Percentiles rank a stretch among this genome's conserved stretches.
These are phyloP conservation scores for Plasmopara halstedii DNA, from an alignment of 352 stramenopile species.

Conservation along the genomic window DNA sequence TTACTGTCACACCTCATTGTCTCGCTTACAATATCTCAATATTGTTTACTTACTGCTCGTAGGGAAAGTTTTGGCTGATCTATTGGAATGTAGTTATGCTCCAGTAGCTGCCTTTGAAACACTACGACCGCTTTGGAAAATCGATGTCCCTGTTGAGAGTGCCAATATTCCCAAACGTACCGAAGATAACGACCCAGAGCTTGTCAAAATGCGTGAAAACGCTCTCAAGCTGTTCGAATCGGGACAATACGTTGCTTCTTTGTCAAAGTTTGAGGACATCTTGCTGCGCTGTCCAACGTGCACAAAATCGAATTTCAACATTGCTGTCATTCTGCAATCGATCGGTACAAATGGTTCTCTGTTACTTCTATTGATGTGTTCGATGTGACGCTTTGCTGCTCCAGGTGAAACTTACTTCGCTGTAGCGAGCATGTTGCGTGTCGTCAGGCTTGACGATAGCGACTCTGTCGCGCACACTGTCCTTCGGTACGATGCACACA, in stretches of 20 bases:
- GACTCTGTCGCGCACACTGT: constrained; percentile 76
- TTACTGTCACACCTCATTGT: not conserved
- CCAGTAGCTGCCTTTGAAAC: constrained; percentile 5
- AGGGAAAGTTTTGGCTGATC: constrained; percentile 20
- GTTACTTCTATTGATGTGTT: not conserved
- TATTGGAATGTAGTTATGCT: constrained; percentile 4
- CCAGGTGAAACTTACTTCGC: constrained; percentile 63
- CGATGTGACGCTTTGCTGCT: not conserved
- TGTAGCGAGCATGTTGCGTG: constrained; percentile 55
- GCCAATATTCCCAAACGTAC: not conserved
- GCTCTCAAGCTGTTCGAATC: constrained; percentile 41
- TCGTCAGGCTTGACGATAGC: constrained; percentile 51
- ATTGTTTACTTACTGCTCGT: not conserved
- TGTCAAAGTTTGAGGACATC: constrained; percentile 39
- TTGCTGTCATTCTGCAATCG: constrained; percentile 65
- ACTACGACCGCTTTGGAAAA: constrained; percentile 18
- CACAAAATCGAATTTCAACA: constrained; percentile 67
- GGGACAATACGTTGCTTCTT: constrained; percentile 41
- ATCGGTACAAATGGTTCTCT: constrained; percentile 43
- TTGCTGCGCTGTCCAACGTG: constrained; percentile 41
- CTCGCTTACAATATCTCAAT: not conserved
- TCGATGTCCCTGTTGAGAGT: not conserved
- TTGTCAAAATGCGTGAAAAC: constrained; percentile 39
- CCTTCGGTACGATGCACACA: constrained; percentile 43
- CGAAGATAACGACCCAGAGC: constrained; percentile 6